phyloP scores from a whole-genome alignment of 2,329 filamentous ascomycete genomes.

The Epichloe sibirici region DNA sequence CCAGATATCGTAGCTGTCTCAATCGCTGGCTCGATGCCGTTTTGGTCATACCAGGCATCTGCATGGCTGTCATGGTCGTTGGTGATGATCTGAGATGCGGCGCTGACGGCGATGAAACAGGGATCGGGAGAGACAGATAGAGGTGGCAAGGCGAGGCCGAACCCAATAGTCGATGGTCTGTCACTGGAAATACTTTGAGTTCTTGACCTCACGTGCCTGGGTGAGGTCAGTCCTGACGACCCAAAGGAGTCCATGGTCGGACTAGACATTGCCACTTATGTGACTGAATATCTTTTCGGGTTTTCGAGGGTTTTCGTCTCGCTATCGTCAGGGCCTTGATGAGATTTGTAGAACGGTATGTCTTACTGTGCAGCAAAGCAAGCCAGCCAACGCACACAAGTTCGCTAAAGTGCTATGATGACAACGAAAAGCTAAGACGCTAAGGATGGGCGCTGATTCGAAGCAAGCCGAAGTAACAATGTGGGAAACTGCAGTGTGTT shows the following conservation, averaged over 20 bases:
- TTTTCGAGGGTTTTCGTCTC: neutral
- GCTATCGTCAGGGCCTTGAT: neutral
- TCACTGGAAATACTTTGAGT: constrained; percentile 61
- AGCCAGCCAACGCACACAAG: too few species aligned
- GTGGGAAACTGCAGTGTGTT: neutral
- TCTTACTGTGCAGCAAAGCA: neutral
- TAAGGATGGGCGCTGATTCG: neutral
- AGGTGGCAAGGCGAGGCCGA: constrained; percentile 54
- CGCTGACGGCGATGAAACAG: constrained; percentile 76
- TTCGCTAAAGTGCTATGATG: too few species aligned
- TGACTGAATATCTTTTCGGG: neutral
- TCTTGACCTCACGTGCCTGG: constrained; percentile 31
- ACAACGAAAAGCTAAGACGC: neutral
- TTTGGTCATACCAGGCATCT: constrained; percentile 56
- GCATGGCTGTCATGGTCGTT: constrained; percentile 71
- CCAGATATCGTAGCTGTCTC: constrained; percentile 63
- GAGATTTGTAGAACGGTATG: neutral
- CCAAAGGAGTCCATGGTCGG: constrained; percentile 5
- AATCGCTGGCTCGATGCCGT: constrained; percentile 50
- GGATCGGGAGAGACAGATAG: constrained; percentile 60
- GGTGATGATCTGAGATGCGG: constrained; percentile 84
- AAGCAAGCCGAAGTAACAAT: neutral
- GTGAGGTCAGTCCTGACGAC: constrained; percentile 21
- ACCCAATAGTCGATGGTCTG: constrained; percentile 47
- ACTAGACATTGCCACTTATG: constrained; percentile 1